phyloP scores from a whole-genome alignment of 2,329 filamentous ascomycete genomes.

The Fusarium tjaetaba region DNA sequence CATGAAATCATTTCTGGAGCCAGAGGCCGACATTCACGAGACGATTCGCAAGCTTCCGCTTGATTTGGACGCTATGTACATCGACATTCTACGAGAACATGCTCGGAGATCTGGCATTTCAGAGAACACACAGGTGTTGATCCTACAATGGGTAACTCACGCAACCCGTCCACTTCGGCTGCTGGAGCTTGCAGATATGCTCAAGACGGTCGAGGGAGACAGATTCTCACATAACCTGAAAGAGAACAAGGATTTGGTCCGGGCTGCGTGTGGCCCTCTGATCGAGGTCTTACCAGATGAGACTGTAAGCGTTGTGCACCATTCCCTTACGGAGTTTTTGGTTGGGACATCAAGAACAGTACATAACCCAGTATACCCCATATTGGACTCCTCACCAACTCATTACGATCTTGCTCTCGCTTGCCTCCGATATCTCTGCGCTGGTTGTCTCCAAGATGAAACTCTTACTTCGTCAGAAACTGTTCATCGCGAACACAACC shows the following conservation, averaged over 20 bases:
- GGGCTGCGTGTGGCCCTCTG: slow-evolving; percentile 31
- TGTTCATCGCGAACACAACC: not conserved
- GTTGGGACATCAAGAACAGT: slow-evolving; percentile 10
- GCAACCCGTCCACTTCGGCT: slow-evolving; percentile 30
- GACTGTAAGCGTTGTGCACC: slow-evolving; percentile 34
- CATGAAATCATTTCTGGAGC: slow-evolving; percentile 32
- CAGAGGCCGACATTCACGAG: not conserved
- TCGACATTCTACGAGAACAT: slow-evolving; percentile 24
- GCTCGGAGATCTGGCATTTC: slow-evolving; percentile 21
- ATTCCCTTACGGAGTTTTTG: slow-evolving; percentile 36
- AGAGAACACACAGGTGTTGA: slow-evolving; percentile 18
- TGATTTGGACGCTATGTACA: slow-evolving; percentile 29
- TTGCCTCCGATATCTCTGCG: slow-evolving; percentile 30
- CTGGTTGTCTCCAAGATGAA: not conserved
- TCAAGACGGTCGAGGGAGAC: not conserved
- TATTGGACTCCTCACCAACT: slow-evolving; percentile 13
- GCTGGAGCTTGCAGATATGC: slow-evolving; percentile 34
- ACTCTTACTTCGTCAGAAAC: not conserved
- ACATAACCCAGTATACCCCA: slow-evolving; percentile 5
- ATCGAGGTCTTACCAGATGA: slow-evolving; percentile 34
- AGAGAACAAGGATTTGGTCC: slow-evolving; percentile 22
- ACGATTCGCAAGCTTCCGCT: slow-evolving; percentile 12
- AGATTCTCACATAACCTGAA: not conserved
- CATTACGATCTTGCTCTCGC: slow-evolving; percentile 26
- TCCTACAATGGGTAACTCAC: slow-evolving; percentile 31